Percentiles rank a stretch among this genome's conserved stretches.
Evolutionary conservation across 2,329 filamentous ascomycete genomes (phyloP).

Genomic region (Lomentospora prolificans): DNA sequence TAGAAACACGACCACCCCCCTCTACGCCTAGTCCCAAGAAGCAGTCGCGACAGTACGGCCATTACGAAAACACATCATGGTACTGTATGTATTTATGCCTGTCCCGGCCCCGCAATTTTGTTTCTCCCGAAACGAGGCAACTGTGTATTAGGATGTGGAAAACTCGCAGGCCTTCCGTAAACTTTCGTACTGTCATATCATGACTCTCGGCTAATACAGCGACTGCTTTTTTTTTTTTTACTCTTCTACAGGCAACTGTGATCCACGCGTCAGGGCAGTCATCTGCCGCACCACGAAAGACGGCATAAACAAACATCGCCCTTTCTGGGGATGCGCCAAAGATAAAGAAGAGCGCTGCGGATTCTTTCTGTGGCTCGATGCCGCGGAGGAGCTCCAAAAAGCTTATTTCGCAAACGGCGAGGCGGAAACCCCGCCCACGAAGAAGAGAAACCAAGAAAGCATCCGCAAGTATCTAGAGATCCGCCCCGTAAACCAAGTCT

Average conservation of each 20-base stretch:
- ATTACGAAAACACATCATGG: neutral
- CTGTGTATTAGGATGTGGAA: no score
- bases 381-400: constrained; percentile 22
- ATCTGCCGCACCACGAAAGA: constrained; percentile 27
- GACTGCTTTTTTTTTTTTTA: neutral
- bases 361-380: constrained; percentile 37
- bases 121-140: no score
- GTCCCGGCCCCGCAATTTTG: no score
- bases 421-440: constrained; percentile 3
- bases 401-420: constrained; percentile 11
- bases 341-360: constrained; percentile 23
- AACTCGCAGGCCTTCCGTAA: no score
- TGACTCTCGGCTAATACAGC: neutral
- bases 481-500: neutral
- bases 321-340: constrained; percentile 30
- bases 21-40: constrained; percentile 2
- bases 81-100: neutral
- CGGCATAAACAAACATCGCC: constrained; percentile 27
- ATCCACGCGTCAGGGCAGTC: constrained; percentile 26
- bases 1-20: neutral
- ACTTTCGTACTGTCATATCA: no score
- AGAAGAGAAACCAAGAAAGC: neutral
- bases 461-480: neutral
- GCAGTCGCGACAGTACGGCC: neutral
- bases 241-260: constrained; percentile 29